Base-by-base conservation (phyloP, 2,329 filamentous ascomycete genomes). In the Sordariomycetes sp. region DNA sequence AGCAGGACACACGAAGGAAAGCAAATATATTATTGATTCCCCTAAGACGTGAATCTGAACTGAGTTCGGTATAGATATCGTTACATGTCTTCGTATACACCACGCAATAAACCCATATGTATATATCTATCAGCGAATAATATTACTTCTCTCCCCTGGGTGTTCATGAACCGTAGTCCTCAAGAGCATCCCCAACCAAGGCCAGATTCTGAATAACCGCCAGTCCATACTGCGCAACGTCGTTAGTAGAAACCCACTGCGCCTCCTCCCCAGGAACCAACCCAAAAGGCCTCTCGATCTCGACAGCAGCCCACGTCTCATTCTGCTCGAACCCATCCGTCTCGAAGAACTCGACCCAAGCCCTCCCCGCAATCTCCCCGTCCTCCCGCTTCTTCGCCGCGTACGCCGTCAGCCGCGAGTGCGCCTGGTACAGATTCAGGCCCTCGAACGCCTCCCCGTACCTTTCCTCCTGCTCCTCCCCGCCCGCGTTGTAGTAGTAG, bases 321-420 rank as follows among this genome's bases (percentile, higher is more conserved):
- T 61, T 63, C 1, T 71, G 68, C 60, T 70, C 71, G 7, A 77
- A 70, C 0, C 79, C 80, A 59, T 78, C 76, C 5, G 72, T 74
- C 51, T 71, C 68, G 24, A 75, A 74, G 62, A 81, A 83, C 65
- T 82, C 78, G 0, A 69, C 67, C 81, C 81, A 85, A 0, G 80
- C 80, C 1, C 78, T 71, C 18, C 68, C 62, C 0, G 78, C 80
- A 3, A 81, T 69, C 0, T 74, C 78, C 1, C 67, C 67, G 58
- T 83, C 81, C 4, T 68, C 67, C 0, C 67, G 64, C 58, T 72
- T 68, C 24, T 67, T 64, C 0, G 79, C 78, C 2, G 73, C 77
- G 62, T 80, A 83, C 0, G 81, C 82, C 1, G 81, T 78, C 8
- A 85, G 70, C 1, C 81, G 75, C 1, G 81, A 83, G 64, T 85